These are phyloP conservation scores for Aspergillus felis DNA, from an alignment of 2,329 filamentous ascomycete species.

Conservation along the genomic window DNA sequence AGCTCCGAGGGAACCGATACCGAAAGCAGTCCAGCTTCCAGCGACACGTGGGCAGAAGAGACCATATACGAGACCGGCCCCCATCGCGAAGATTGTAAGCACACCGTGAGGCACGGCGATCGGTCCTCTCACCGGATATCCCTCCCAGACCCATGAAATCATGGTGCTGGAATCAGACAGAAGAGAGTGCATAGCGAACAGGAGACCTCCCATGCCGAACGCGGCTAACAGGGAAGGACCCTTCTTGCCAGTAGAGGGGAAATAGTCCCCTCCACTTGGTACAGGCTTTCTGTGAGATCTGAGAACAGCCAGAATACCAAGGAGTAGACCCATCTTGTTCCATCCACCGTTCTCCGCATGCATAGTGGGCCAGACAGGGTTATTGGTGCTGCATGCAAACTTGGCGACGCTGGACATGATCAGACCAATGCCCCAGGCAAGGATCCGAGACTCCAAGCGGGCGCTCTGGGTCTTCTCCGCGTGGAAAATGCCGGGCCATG, in stretches of 20 bases:
- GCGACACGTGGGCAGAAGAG: conserved; percentile 67
- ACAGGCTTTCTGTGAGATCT: conserved; percentile 67
- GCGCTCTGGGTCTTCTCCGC: conserved; percentile 70
- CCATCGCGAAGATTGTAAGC: conserved; percentile 83
- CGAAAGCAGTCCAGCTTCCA: conserved; percentile 75
- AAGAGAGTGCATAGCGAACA: conserved; percentile 88
- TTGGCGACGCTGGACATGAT: conserved; percentile 84
- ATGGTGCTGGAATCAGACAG: conserved; percentile 97
- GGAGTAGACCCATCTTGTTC: conserved; percentile 75
- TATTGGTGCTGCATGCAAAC: conserved; percentile 91
- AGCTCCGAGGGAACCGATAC: conserved; percentile 73
- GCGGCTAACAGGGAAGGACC: conserved; percentile 69
- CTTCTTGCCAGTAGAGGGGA: conserved; percentile 52
- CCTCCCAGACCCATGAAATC: conserved; percentile 98
- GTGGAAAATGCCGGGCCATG: conserved; percentile 79
- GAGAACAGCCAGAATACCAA: conserved; percentile 72
- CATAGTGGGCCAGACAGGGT: conserved; percentile 95
- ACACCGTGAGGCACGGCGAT: conserved; percentile 86
- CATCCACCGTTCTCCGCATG: conserved; percentile 84
- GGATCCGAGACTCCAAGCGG: conserved; percentile 74
- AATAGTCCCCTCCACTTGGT: conserved; percentile 47
- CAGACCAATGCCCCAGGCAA: conserved; percentile 76
- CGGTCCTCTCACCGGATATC: conserved; percentile 85
- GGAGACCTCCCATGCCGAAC: conserved; percentile 73
- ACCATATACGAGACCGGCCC: conserved; percentile 71